Base-by-base conservation (phyloP, 768 basidiomycete genomes). In the Boletus eberwhitei region DNA sequence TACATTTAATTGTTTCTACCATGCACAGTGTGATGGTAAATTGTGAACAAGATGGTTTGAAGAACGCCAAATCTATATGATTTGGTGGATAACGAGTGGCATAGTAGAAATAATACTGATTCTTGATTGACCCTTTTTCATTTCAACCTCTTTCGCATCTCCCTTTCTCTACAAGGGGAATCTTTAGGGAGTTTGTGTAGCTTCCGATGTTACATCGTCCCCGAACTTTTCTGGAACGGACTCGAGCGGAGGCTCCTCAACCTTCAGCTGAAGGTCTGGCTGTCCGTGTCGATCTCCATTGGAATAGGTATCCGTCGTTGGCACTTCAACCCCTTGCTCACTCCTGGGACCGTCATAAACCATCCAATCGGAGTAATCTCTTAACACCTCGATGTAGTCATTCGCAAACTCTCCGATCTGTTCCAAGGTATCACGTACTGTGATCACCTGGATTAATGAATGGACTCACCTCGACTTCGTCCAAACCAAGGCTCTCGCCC, bases 381-480 rank as follows among this genome's bases (percentile, higher is more conserved):
- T 79, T 42, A 84, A 83, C 19, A 87, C 77, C 65, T 90, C 83
- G 54, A 85, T 83, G 57, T 85, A 86, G 59, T 87, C 85, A 19
- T 74, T 81, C 14, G 85, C 85, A 54, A 86, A 87, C 62, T 87
- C 85, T 48, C 85, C 85, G 37, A 85, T 83, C 83, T 86, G 49
- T 34, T 11, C 17, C 17, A 50, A 56, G 42, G 2, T 7, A 16
- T 58, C 26, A 55, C 35, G 16, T 26, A n/a, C 5, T 29, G 43
- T 50, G 11, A 3, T 36, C 36, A 41, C 13, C 17, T 17, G 29
- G 24, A 44, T 26, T 2, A 44, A 48, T 12, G 17, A 21, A 31
- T 12, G 2, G 11, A 53, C 79, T 52, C 59, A 87, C 86, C 78
- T 90, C 84, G 26, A 82, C 78, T 63, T 87, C 86, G 58, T 88